Base-by-base conservation (phyloP, 148 eudicot genomes). In the Spergularia bocconei region DNA sequence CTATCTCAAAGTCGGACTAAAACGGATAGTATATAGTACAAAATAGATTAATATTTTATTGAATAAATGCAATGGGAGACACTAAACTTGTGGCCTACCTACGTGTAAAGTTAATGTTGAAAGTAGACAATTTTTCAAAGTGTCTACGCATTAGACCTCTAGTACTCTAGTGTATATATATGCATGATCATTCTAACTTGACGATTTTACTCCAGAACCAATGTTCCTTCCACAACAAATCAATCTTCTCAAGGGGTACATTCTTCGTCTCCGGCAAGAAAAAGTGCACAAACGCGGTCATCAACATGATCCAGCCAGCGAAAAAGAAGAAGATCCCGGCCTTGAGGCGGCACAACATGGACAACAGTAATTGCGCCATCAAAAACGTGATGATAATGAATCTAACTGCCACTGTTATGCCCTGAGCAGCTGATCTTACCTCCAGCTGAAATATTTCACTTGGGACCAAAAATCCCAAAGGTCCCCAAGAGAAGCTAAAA, bases 391-490 rank as follows among this genome's bases (percentile, higher is more conserved):
- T 81, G 13, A n/a, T n/a, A n/a, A 85, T 11, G 15, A 85, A 81
- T 64, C 59, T 85, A n/a, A 87, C 53, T 7, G 80, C 82, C 16
- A 84, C 83, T 0, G 85, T 85, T 5, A 87, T 57, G 52, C 87
- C 79, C 69, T 87, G 87, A 23, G 84, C 87, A 3, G 78, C 84
- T 20, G 87, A 84, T 57, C 87, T 53, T 6, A 81, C 75, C 78
- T 87, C 87, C 14, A 87, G 66, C 39, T 84, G 86, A 61, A 82
- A 81, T 25, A 87, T 82, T 77, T 86, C 87, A 38, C 89, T 86
- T 0, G 89, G 87, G 11, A 86, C 83, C 63, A 81, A 44, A 80
- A 80, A 86, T 7, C 84, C 84, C 5, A 84, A 70, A 0, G 89
- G 84, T 0, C 89, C 87, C 89, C 89, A 84, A 7, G 86, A 86